A percentile compares a stretch with the other conserved stretches of the same genome.
phyloP scores from a whole-genome alignment of 805 yeast species.

The Kregervanrija fluxuum region DNA sequence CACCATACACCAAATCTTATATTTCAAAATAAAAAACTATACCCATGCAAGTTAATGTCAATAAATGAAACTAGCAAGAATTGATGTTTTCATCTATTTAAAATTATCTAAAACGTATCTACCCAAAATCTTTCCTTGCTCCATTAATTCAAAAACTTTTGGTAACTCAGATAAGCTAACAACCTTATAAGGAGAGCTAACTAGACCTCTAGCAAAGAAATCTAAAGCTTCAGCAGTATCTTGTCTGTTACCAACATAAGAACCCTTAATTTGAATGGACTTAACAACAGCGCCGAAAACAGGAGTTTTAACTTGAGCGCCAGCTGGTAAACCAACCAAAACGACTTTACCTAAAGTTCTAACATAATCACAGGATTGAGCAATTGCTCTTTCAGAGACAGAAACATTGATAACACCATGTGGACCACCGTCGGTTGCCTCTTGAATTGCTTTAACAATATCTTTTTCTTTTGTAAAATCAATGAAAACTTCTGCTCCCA shows the following conservation, averaged over 20 bases:
- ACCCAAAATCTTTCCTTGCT: conserved; percentile 77
- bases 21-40: too few species aligned
- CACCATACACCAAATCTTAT: too few species aligned
- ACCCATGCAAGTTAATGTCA: too few species aligned
- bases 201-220: conserved; percentile 60
- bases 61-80: too few species aligned
- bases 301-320: conserved; percentile 61
- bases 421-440: conserved; percentile 45
- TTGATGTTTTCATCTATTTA: conserved; percentile 5
- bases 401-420: conserved; percentile 66
- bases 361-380: conserved; percentile 52
- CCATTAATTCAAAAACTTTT: conserved; percentile 68
- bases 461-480: conserved; percentile 44
- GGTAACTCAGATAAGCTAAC: conserved; percentile 70
- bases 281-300: conserved; percentile 71
- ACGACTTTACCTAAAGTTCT: conserved; percentile 56
- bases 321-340: conserved; percentile 69
- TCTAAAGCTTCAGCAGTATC: conserved; percentile 76
- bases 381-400: conserved; percentile 43
- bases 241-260: conserved; percentile 85
- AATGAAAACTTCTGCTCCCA: conserved; percentile 60
- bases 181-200: conserved; percentile 59
- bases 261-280: conserved; percentile 67
- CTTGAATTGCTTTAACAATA: conserved; percentile 33
- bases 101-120: conserved; percentile 81